Conservation (phyloP, 1,284 basidiomycete genomes). For the Cerioporus squamosus region DNA sequence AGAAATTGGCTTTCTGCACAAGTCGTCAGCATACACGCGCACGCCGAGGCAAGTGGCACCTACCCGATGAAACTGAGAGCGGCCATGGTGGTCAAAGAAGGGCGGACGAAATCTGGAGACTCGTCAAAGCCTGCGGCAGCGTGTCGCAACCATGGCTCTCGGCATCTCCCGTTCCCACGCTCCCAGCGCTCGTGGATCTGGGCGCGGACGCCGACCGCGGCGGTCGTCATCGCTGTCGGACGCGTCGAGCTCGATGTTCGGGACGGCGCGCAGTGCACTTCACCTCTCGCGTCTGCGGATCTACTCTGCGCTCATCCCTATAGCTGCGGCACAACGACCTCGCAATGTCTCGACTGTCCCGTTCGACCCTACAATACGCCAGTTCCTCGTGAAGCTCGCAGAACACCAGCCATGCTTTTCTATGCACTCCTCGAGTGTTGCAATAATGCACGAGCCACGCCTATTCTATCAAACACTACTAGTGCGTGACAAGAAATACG, state of each 20-base stretch:
- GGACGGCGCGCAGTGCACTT: conserved; percentile 21
- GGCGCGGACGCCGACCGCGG: not conserved
- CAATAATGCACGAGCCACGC: conserved; percentile 41
- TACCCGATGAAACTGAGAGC: conserved; percentile 72
- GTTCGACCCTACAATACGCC: conserved; percentile 32
- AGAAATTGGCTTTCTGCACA: conserved; percentile 81
- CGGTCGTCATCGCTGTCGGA: not conserved
- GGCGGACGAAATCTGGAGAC: conserved; percentile 16
- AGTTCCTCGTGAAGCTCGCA: conserved; percentile 32
- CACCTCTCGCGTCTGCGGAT: conserved; percentile 17
- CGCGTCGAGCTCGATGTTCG: conserved; percentile 22
- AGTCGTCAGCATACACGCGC: conserved; percentile 24
- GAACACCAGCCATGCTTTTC: conserved; percentile 44
- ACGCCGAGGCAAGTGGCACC: conserved; percentile 17
- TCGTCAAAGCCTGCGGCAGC: conserved; percentile 20
- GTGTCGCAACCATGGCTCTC: conserved; percentile 18
- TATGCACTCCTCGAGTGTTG: conserved; percentile 38
- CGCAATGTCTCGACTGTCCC: conserved; percentile 24
- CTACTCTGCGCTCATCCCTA: conserved; percentile 12
- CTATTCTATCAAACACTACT: conserved; percentile 44
- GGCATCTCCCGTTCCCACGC: conserved; percentile 25
- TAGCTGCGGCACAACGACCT: conserved; percentile 15
- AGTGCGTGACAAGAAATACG: conserved; percentile 33
- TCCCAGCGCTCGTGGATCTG: not conserved
- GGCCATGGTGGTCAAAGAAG: conserved; percentile 52